Evolutionary conservation across 805 yeast genomes (phyloP).

Genomic region (Yarrowia porcina): DNA sequence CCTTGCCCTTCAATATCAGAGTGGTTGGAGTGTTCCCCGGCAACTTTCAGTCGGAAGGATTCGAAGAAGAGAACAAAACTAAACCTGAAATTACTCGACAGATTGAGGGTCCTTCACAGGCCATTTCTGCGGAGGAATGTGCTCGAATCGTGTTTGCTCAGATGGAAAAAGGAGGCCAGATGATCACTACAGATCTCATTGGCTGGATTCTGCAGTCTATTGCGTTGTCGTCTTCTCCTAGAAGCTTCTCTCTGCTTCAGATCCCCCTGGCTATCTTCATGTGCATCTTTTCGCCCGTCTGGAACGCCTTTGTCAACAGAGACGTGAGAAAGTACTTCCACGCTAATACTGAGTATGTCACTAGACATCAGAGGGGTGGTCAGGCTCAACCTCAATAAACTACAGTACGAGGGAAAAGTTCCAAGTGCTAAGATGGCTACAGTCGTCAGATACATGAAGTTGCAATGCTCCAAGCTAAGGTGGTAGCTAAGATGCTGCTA

Average conservation of each 20-base stretch:
- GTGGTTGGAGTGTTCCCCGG: conserved; percentile 84
- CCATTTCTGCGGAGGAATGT: conserved; percentile 66
- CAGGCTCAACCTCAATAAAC: no score
- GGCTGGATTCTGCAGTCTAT: conserved; percentile 77
- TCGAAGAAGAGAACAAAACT: conserved; percentile 68
- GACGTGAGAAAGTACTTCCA: conserved; percentile 53
- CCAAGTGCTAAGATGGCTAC: no score
- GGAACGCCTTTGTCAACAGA: conserved; percentile 48
- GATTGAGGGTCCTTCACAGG: conserved; percentile 80
- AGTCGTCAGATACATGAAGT: no score
- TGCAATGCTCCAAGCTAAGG: no score
- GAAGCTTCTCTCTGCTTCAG: conserved; percentile 56
- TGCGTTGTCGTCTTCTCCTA: conserved; percentile 66
- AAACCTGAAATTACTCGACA: conserved; percentile 79
- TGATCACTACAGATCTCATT: conserved; percentile 74
- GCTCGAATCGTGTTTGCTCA: conserved; percentile 56
- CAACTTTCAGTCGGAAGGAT: conserved; percentile 87
- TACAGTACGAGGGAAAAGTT: no score
- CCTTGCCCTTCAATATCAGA: conserved; percentile 56
- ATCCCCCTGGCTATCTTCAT: conserved; percentile 48
- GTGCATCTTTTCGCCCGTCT: conserved; percentile 59
- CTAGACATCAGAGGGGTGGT: not conserved
- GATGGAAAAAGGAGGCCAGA: conserved; percentile 63
- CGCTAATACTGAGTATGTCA: conserved; percentile 33
- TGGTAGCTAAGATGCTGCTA: no score